A percentile compares a stretch with the other conserved stretches of the same genome.
phyloP scores from a whole-genome alignment of 768 basidiomycete species.

The Agaricus bisporus region DNA sequence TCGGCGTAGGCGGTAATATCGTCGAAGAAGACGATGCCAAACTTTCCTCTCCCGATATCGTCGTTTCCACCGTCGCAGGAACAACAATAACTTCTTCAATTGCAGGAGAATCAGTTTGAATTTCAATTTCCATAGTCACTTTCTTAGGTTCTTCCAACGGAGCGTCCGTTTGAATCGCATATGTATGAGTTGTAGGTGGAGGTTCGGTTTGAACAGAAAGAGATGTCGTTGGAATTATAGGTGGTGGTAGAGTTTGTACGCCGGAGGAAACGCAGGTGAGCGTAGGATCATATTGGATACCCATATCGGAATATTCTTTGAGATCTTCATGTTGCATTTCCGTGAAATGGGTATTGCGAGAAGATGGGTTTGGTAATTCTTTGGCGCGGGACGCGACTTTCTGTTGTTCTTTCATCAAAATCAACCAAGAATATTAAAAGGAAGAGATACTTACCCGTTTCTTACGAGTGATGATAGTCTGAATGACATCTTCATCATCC shows the following conservation, averaged over 20 bases:
- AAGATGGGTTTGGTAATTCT: constrained; percentile 30
- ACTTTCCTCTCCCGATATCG: constrained; percentile 42
- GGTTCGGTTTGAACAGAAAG: constrained; percentile 57
- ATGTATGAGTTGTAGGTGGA: constrained; percentile 17
- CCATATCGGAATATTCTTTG: constrained; percentile 73
- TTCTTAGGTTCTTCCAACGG: constrained; percentile 24
- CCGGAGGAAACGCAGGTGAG: constrained; percentile 40
- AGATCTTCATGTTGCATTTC: constrained; percentile 48
- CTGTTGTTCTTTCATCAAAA: constrained; percentile 26
- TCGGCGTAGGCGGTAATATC: constrained; percentile 65
- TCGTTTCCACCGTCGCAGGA: constrained; percentile 39
- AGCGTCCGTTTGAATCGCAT: constrained; percentile 27
- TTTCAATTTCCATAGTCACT: constrained; percentile 46
- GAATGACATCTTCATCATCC: constrained; percentile 68
- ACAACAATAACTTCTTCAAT: constrained; percentile 20
- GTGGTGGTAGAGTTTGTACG: constrained; percentile 61
- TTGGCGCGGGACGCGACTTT: constrained; percentile 62
- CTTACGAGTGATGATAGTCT: constrained; percentile 85
- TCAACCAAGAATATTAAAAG: not conserved
- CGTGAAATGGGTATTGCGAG: constrained; percentile 1
- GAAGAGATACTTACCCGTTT: constrained; percentile 47
- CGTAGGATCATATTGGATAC: constrained; percentile 61
- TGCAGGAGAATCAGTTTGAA: constrained; percentile 50
- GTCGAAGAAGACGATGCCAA: constrained; percentile 73
- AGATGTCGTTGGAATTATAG: constrained; percentile 37